Evolutionary conservation across 306 rosid genomes (phyloP).

Genomic region (Sicyos baderoa): DNA sequence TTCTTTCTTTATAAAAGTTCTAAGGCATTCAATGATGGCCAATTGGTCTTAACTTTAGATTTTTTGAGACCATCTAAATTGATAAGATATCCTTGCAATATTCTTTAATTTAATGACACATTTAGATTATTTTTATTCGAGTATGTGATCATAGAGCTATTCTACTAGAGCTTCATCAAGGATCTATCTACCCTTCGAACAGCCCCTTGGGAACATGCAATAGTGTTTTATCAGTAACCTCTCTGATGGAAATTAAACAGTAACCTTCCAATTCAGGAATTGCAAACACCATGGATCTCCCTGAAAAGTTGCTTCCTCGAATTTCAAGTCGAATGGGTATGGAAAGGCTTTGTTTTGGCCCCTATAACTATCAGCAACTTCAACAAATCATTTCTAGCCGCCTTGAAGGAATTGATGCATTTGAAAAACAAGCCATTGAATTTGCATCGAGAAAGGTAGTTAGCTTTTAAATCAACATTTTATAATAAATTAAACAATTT

Average conservation of each 20-base stretch:
- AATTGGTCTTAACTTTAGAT: neutral
- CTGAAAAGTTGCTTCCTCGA: constrained; percentile 97
- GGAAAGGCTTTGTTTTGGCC: constrained; percentile 92
- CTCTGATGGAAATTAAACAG: neutral
- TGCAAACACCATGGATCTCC: constrained; percentile 98
- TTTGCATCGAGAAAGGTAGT: constrained; percentile 83
- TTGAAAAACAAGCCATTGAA: constrained; percentile 75
- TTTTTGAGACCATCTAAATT: neutral
- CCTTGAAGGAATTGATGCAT: constrained; percentile 75
- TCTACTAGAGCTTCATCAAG: neutral
- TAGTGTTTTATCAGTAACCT: neutral
- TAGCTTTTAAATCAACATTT: constrained; percentile 18
- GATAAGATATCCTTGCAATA: neutral
- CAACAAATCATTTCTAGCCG: constrained; percentile 84
- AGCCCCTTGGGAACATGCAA: neutral
- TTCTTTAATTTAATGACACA: neutral
- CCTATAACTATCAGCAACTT: constrained; percentile 85
- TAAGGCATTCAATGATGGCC: neutral
- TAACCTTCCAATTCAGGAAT: constrained; percentile 46
- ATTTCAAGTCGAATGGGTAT: constrained; percentile 98
- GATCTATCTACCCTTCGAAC: neutral
- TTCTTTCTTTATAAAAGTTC: neutral
- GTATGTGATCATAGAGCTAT: neutral
- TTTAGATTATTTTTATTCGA: neutral
- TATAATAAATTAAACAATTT: constrained; percentile 9